These are phyloP conservation scores for Xerocomus spinulosus DNA, from an alignment of 768 basidiomycete genomes.

Conservation along the genomic window DNA sequence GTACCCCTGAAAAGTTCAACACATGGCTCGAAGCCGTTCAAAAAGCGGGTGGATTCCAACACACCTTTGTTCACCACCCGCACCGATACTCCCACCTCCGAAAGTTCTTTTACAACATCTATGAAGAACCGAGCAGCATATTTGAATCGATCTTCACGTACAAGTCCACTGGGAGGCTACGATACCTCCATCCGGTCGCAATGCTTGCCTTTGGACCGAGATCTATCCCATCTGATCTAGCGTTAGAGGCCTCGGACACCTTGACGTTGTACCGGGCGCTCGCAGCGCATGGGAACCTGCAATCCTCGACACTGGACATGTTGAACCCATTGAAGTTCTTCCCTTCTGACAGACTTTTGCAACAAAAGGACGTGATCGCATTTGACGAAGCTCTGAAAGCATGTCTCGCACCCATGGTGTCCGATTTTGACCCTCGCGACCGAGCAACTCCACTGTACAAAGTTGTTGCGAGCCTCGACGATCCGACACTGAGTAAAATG, in stretches of 20 bases:
- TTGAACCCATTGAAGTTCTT: slow-evolving; percentile 49
- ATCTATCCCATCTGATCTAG: slow-evolving; percentile 55
- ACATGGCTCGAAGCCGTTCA: slow-evolving; percentile 63
- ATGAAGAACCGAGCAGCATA: slow-evolving; percentile 9
- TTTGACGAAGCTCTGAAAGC: slow-evolving; percentile 56
- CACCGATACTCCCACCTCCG: slow-evolving; percentile 73
- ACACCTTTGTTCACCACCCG: slow-evolving; percentile 57
- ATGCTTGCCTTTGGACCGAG: slow-evolving; percentile 51
- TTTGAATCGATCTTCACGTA: slow-evolving; percentile 38
- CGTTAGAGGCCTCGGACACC: slow-evolving; percentile 58
- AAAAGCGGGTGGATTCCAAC: slow-evolving; percentile 50
- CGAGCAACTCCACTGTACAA: slow-evolving; percentile 30
- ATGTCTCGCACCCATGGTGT: slow-evolving; percentile 35
- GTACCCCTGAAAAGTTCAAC: slow-evolving; percentile 60
- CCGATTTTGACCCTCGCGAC: slow-evolving; percentile 34
- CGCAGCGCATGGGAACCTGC: slow-evolving; percentile 21
- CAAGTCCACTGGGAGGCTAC: slow-evolving; percentile 36
- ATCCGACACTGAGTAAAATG: slow-evolving; percentile 29
- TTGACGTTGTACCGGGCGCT: slow-evolving; percentile 50
- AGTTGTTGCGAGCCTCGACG: slow-evolving; percentile 41
- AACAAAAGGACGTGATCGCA: slow-evolving; percentile 54
- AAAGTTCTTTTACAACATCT: slow-evolving; percentile 54
- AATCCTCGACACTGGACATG: slow-evolving; percentile 11
- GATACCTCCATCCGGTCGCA: slow-evolving; percentile 62
- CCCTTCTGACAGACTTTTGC: slow-evolving; percentile 35